Evolutionary conservation across 75 land plant genomes (phyloP), one percentile per base, ranked within the genome.

Genomic region (Chamaecyparis obtusa): DNA sequence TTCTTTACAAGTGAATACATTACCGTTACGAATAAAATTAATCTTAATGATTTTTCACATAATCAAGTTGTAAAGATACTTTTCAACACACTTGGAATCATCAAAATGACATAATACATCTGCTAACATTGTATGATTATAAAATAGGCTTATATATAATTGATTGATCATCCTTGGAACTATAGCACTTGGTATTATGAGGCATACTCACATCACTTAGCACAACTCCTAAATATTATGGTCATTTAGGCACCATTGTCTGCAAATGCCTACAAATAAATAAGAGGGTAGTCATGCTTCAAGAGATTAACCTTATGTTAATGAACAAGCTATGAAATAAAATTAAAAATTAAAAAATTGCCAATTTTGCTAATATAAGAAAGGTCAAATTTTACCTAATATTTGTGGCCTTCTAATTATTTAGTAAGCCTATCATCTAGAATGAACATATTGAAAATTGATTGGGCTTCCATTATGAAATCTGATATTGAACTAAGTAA

Each of bases 191-290:
- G 9, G 19, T 78, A 11, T 43, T 79, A 44, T 27, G 36, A 46
- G n/a, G 46, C 92, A 90, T 90, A 97, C 98, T 97, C 99, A 90
- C 99, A 98, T 41, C 97, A 93, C 87, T 98, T 97, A 54, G 99
- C 99, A 89, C 99, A 98, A 84, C 90, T 91, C 90, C 94, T 98
- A 51, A 98, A 98, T 87, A 98, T 98, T 37, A 98, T 98, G 67
- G 99, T 98, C 79, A 93, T 94, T 84, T 98, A 98, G 39, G 99
- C 99, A 80, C n/a, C 99, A 94, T 98, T 98, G 87, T 98, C 99
- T 51, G 96, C 96, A 95, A 98, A 98, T 57, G 99, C 99, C 99
- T 97, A 90, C 85, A 89, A 89, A 51, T 46, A 24, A 88, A 80
- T 27, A 1, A 43, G 14, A 80, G 2, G 39, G 27, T 41, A 9